Evolutionary conservation across 371 early-diverging fungal species (phyloP).

Genomic region (Sporodiniella umbellata): DNA sequence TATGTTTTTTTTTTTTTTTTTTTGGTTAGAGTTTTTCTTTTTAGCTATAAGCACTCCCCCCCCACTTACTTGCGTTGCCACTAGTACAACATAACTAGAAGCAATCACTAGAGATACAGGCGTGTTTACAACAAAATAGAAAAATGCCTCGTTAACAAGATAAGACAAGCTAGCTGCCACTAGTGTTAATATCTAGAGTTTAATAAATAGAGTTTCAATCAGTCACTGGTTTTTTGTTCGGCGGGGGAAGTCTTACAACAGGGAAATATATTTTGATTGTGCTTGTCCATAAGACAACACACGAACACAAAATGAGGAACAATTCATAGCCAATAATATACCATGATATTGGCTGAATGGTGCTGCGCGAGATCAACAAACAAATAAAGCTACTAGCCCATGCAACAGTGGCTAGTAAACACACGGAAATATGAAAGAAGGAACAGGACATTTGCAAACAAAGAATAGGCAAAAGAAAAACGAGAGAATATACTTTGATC

Average conservation of each 20-base stretch:
- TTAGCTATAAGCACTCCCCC: too few relatives aligned
- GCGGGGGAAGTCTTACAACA: constrained; percentile 15
- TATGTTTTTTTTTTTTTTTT: constrained; percentile 1
- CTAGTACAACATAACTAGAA: constrained; percentile 30
- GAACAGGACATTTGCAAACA: neutral
- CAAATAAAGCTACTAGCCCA: constrained; percentile 40
- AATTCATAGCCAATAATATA: constrained; percentile 32
- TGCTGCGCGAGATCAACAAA: constrained; percentile 25
- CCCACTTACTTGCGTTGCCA: constrained; percentile 34
- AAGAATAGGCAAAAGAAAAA: too few relatives aligned
- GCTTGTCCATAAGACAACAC: constrained; percentile 23
- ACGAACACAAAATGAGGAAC: constrained; percentile 18
- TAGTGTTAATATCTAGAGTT: constrained; percentile 27
- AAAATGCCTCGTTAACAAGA: constrained; percentile 23
- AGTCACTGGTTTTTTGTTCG: neutral
- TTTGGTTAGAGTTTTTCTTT: neutral
- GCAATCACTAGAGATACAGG: constrained; percentile 18
- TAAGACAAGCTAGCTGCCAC: constrained; percentile 34
- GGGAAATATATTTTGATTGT: constrained; percentile 16
- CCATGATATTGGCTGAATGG: constrained; percentile 28
- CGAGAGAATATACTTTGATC: too few relatives aligned
- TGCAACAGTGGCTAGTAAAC: constrained; percentile 18
- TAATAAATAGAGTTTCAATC: neutral
- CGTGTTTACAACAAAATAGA: constrained; percentile 15
- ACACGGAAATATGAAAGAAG: neutral